Evolutionary conservation across 208 protist species (phyloP).

Genomic region (Acanthamoeba healyi): DNA sequence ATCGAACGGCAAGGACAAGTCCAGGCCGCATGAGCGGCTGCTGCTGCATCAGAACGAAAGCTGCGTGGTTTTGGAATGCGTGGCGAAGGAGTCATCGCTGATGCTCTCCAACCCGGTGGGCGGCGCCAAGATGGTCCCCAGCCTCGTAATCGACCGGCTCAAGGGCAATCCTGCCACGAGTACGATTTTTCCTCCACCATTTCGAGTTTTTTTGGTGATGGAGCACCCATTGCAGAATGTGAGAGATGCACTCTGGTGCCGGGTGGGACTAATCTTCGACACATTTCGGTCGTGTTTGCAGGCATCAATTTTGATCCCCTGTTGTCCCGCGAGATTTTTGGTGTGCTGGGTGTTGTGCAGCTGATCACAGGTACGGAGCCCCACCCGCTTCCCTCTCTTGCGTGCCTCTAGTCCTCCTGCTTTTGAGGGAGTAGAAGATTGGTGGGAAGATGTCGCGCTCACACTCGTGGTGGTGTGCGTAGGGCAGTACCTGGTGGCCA

Average conservation of each 20-base stretch:
- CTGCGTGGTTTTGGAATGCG: constrained; percentile 54
- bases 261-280: not conserved
- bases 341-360: constrained; percentile 23
- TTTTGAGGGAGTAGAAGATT: too few species aligned
- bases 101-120: constrained; percentile 19
- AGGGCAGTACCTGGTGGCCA: constrained; percentile 33
- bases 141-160: constrained; percentile 39
- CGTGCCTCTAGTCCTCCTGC: not conserved
- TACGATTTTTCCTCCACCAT: not conserved
- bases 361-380: constrained; percentile 54
- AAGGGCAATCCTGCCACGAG: constrained; percentile 22
- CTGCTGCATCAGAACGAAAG: constrained; percentile 46
- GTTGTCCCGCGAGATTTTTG: constrained; percentile 43
- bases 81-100: constrained; percentile 1
- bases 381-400: not conserved
- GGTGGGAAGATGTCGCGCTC: too few species aligned
- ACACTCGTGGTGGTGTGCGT: not conserved
- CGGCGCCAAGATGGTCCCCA: not conserved
- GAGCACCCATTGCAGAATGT: too few species aligned
- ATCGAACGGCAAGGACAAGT: not conserved
- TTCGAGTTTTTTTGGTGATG: not conserved
- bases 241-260: too few species aligned
- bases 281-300: not conserved
- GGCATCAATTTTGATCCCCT: constrained; percentile 42
- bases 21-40: constrained; percentile 14